Evolutionary conservation across 2,329 filamentous ascomycete species (phyloP).

Genomic region (Nemania sp.): DNA sequence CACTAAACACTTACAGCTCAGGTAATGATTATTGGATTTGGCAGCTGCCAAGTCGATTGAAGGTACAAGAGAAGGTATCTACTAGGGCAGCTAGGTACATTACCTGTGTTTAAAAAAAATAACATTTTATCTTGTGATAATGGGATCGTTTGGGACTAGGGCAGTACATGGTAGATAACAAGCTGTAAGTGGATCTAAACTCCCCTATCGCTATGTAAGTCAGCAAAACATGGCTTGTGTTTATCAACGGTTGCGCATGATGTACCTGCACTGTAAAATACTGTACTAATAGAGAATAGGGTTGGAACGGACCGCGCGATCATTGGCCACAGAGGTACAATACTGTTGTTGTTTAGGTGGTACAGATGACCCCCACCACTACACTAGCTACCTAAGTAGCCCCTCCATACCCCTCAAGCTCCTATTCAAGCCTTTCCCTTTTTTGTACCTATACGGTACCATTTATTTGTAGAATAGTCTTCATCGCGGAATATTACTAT

Average conservation of each 20-base stretch:
- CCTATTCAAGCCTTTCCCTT: background rate
- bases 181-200: constrained; percentile 20
- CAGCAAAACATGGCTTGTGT: background rate
- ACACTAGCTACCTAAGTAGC: constrained; percentile 8
- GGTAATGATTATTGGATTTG: constrained; percentile 11
- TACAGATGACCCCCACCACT: background rate
- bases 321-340: background rate
- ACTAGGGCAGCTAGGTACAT: background rate
- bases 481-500: background rate
- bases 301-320: background rate
- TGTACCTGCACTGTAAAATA: background rate
- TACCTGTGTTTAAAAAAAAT: constrained; percentile 15
- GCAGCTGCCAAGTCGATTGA: constrained; percentile 14
- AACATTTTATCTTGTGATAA: constrained; percentile 33
- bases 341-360: background rate
- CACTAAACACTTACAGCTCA: background rate
- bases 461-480: background rate
- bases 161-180: constrained; percentile 10
- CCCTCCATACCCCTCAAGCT: constrained; percentile 36
- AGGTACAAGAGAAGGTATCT: background rate
- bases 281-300: too few species aligned
- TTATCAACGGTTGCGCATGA: constrained; percentile 3
- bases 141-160: constrained; percentile 31
- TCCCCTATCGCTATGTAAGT: background rate
- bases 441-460: background rate